Conservation (phyloP, 352 stramenopile species). For the Lagenidium sp. region DNA sequence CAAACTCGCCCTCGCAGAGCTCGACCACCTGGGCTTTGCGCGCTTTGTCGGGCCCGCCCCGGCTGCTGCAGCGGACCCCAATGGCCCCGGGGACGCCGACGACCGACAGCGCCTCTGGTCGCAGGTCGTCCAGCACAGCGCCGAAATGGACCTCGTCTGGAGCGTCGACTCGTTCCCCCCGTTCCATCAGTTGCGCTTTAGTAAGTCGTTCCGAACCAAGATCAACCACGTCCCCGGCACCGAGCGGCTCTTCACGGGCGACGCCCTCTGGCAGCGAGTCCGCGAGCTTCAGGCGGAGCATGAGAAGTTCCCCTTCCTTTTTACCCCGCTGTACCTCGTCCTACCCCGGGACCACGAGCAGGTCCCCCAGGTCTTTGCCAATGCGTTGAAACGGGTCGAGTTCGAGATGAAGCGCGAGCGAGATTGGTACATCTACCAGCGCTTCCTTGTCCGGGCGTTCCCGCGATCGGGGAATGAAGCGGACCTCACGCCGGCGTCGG, state of each 20-base stretch:
- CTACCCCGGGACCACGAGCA: constrained; percentile 48
- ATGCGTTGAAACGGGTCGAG: constrained; percentile 34
- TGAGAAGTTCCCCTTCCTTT: constrained; percentile 63
- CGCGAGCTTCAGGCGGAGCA: constrained; percentile 30
- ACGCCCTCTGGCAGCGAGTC: constrained; percentile 41
- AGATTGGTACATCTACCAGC: constrained; percentile 46
- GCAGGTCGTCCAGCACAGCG: constrained; percentile 26
- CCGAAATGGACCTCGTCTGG: constrained; percentile 67
- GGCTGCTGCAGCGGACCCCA: constrained; percentile 11
- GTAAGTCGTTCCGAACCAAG: constrained; percentile 31
- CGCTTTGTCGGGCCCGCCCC: constrained; percentile 26
- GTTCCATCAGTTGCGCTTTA: constrained; percentile 28
- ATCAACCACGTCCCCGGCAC: constrained; percentile 68
- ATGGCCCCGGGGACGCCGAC: constrained; percentile 6
- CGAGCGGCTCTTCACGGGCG: constrained; percentile 27
- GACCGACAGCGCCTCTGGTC: constrained; percentile 26
- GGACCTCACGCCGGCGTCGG: constrained; percentile 7
- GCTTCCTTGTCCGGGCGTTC: constrained; percentile 48
- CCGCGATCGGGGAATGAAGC: constrained; percentile 24
- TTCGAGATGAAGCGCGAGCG: constrained; percentile 39
- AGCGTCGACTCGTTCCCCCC: constrained; percentile 19
- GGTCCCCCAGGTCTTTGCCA: constrained; percentile 33
- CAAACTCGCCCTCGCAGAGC: constrained; percentile 33
- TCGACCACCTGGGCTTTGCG: constrained; percentile 41
- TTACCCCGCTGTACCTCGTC: constrained; percentile 41